Base-by-base conservation (phyloP, 164 flowering plant species). In the Amborella trichopoda region DNA sequence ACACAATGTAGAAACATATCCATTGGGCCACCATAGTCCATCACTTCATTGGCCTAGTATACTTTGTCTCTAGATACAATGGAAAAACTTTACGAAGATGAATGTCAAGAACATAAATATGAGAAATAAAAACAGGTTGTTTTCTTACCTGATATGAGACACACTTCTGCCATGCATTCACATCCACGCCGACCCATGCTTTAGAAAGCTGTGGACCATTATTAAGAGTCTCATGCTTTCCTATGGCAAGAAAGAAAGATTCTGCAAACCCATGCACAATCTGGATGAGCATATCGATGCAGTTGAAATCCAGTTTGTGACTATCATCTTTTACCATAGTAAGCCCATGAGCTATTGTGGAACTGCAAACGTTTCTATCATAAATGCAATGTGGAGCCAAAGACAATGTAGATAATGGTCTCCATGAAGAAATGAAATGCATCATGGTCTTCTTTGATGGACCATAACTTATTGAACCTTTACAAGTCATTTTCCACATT, bases 161-260 rank as follows among this genome's bases (percentile, higher is more conserved):
- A 24, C 56, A 66, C 54, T 53, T 72, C 47, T 78, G 83, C 91
- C 91, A 78, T 20, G 68, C 66, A 64, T 74, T 69, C 33, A 76
- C 77, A 65, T 78, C 85, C 44, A 73, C 69, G 32, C 83, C 91
- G 28, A 60, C 40, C 83, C 85, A 81, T 14, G 91, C 91, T 64
- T 61, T 72, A 11, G 83, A 60, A 49, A 81, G 67, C 56, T 65
- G 70, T 26, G 77, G 47, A 36, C 66, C 49, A 11, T 60, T 66
- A 64, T 68, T 56, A 30, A 50, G 47, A 37, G 68, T 45, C 32
- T 55, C 64, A 58, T 65, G 68, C 8, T 58, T 50, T 59, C 69
- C 61, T 44, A 67, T 60, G 2, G 69, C 64, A 33, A 27, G 23
- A 1, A 73, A 71, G 59, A 81, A 81, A 55, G 80, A 70, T 36